A percentile compares a stretch with the other conserved stretches of the same genome.
Evolutionary conservation across 768 basidiomycete genomes (phyloP).

Genomic region (Harrya chromipes): DNA sequence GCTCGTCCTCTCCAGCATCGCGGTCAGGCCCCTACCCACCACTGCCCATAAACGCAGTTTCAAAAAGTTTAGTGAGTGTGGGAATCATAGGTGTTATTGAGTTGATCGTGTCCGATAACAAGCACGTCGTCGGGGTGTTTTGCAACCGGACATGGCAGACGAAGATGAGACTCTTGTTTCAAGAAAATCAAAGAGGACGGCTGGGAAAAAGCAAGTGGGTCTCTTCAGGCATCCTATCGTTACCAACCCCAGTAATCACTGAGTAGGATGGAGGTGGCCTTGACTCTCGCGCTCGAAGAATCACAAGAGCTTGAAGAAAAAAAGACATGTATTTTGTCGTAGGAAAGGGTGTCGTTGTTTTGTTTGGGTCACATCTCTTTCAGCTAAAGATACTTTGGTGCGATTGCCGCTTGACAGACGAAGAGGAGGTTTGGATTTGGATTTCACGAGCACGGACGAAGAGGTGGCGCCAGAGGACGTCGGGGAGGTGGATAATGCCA

Average conservation of each 20-base stretch:
- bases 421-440: slow-evolving; percentile 80
- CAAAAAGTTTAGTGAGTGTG: too few species aligned
- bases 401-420: slow-evolving; percentile 44
- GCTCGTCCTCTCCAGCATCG: too few species aligned
- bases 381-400: not conserved
- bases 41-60: too few species aligned
- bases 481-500: slow-evolving; percentile 56
- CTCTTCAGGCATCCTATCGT: too few species aligned
- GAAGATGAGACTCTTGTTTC: slow-evolving; percentile 23
- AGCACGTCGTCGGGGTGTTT: not conserved
- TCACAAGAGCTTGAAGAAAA: slow-evolving; percentile 65
- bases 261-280: slow-evolving; percentile 76
- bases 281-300: slow-evolving; percentile 62
- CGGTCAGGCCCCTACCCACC: too few species aligned
- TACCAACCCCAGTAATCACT: not conserved
- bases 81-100: too few species aligned
- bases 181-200: slow-evolving; percentile 64
- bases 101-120: not conserved
- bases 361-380: not conserved
- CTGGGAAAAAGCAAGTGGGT: slow-evolving; percentile 73
- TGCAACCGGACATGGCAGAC: slow-evolving; percentile 12
- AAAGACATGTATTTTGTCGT: slow-evolving; percentile 69
- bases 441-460: slow-evolving; percentile 82
- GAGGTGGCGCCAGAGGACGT: slow-evolving; percentile 49
- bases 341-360: slow-evolving; percentile 50